Percentiles rank a stretch among this genome's conserved stretches.
phyloP scores from a whole-genome alignment of 163 green algal genomes.

The Scenedesmus sp. region DNA sequence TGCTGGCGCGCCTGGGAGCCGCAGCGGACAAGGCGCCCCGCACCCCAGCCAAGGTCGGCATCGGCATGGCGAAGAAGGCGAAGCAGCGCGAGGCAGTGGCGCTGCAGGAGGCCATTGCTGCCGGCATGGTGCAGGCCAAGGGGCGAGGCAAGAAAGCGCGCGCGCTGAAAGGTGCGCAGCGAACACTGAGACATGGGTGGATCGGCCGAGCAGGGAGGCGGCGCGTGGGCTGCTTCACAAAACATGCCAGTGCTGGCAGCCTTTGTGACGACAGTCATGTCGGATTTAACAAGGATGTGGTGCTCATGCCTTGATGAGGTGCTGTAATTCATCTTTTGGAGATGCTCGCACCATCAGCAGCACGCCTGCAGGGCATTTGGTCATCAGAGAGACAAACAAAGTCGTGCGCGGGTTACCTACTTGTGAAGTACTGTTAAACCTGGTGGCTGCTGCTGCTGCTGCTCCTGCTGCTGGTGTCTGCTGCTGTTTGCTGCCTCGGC shows the following conservation, averaged over 20 bases:
- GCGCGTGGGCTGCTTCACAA: too few species aligned
- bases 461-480: neutral
- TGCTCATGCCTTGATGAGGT: too few species aligned
- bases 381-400: too few species aligned
- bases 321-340: too few species aligned
- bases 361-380: too few species aligned
- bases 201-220: too few species aligned
- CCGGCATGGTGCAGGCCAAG: constrained; percentile 79
- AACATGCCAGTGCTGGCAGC: too few species aligned
- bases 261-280: too few species aligned
- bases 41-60: constrained; percentile 69
- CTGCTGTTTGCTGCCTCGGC: neutral
- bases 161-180: constrained; percentile 28
- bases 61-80: constrained; percentile 67
- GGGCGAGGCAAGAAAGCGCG: constrained; percentile 73
- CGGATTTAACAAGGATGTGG: too few species aligned
- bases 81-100: constrained; percentile 65
- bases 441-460: neutral
- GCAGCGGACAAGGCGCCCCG: constrained; percentile 65
- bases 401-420: too few species aligned
- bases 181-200: neutral
- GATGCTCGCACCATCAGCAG: too few species aligned
- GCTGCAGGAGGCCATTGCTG: constrained; percentile 79
- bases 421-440: too few species aligned
- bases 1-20: constrained; percentile 66